Percentiles rank a stretch among this genome's conserved stretches.
phyloP scores from a whole-genome alignment of 768 basidiomycete species.

The Gymnopilus dilepis region DNA sequence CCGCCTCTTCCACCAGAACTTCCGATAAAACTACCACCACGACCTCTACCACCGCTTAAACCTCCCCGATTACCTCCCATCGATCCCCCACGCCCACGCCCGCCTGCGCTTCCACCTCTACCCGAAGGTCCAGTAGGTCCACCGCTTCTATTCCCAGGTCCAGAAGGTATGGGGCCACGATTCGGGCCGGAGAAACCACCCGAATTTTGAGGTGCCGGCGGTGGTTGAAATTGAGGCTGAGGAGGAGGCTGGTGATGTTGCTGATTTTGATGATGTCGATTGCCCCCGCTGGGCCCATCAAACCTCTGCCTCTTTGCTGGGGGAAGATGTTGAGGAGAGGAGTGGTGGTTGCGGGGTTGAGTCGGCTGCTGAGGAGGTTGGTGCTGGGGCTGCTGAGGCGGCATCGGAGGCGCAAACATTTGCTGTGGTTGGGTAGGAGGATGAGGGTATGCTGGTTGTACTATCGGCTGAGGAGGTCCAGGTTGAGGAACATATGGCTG shows the following conservation, averaged over 20 bases:
- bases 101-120: slow-evolving; percentile 48
- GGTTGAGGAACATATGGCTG: slow-evolving; percentile 51
- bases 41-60: slow-evolving; percentile 42
- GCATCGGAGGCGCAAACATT: slow-evolving; percentile 50
- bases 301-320: slow-evolving; percentile 92
- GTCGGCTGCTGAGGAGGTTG: slow-evolving; percentile 52
- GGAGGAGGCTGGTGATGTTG: slow-evolving; percentile 57
- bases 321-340: slow-evolving; percentile 81
- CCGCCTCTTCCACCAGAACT: slow-evolving; percentile 49
- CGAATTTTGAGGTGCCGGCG: slow-evolving; percentile 54
- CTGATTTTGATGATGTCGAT: slow-evolving; percentile 54
- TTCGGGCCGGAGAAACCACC: slow-evolving; percentile 41
- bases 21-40: slow-evolving; percentile 43
- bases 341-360: slow-evolving; percentile 63
- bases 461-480: slow-evolving; percentile 50
- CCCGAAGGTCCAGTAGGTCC: slow-evolving; percentile 38
- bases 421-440: slow-evolving; percentile 53
- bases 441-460: slow-evolving; percentile 55
- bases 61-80: slow-evolving; percentile 53
- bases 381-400: slow-evolving; percentile 48
- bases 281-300: slow-evolving; percentile 70
- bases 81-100: slow-evolving; percentile 57
- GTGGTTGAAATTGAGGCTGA: slow-evolving; percentile 71
- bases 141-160: slow-evolving; percentile 37
- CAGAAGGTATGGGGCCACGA: slow-evolving; percentile 45